These are phyloP conservation scores for Lecanicillium sp. DNA, from an alignment of 2,329 filamentous ascomycete species.

Conservation along the genomic window DNA sequence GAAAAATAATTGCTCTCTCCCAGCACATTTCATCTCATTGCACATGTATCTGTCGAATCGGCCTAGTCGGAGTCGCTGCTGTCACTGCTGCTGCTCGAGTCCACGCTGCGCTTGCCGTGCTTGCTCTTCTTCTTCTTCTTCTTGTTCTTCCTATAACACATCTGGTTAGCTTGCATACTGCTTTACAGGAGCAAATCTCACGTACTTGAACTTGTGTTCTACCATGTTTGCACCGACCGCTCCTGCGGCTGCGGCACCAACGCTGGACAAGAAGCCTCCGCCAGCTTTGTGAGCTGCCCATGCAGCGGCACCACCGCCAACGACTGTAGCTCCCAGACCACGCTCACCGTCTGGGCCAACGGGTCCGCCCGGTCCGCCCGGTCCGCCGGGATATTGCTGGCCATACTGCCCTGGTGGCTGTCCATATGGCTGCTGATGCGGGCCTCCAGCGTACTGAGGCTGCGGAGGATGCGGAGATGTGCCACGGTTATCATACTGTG, in stretches of 20 bases:
- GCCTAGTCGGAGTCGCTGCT: too few species aligned
- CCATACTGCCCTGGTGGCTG: conserved; percentile 11
- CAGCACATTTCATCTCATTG: too few species aligned
- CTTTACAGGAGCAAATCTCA: too few species aligned
- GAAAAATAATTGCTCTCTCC: too few species aligned
- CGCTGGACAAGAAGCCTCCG: conserved; percentile 40
- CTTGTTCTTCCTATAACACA: too few species aligned
- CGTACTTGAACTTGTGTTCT: conserved; percentile 34
- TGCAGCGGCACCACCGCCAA: conserved; percentile 45
- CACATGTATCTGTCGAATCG: too few species aligned
- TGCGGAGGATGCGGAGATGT: conserved; percentile 14
- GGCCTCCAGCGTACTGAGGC: conserved; percentile 16
- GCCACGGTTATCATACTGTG: conserved; percentile 12
- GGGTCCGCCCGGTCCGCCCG: conserved; percentile 17
- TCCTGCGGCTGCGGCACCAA: conserved; percentile 42
- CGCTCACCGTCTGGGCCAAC: conserved; percentile 35
- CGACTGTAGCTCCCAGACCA: conserved; percentile 44
- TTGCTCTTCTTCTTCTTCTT: conserved; percentile 26
- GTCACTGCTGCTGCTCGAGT: too few species aligned
- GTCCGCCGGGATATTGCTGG: conserved; percentile 14
- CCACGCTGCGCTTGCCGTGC: conserved; percentile 11
- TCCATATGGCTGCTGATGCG: conserved; percentile 12
- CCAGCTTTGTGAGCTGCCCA: conserved; percentile 46
- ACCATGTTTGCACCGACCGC: conserved; percentile 47
- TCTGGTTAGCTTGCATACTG: too few species aligned